phyloP scores from a whole-genome alignment of 2,329 filamentous ascomycete genomes.

The Cytospora schulzeri region DNA sequence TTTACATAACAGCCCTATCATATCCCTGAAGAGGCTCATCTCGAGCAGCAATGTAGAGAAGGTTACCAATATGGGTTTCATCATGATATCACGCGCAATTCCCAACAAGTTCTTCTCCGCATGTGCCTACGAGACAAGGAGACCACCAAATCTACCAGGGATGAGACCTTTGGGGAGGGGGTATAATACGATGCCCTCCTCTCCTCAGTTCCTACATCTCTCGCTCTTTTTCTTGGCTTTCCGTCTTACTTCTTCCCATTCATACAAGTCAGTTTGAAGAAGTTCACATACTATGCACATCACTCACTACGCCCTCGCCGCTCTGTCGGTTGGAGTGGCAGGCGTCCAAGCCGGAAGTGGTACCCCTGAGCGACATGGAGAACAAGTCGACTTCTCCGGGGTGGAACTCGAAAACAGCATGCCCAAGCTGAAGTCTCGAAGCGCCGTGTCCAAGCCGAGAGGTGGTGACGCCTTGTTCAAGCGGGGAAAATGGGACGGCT shows the following conservation, averaged over 20 bases:
- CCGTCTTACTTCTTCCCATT: neutral
- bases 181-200: slow-evolving; percentile 7
- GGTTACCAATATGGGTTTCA: neutral
- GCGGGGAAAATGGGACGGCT: neutral
- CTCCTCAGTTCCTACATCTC: neutral
- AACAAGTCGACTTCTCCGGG: neutral
- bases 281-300: slow-evolving; percentile 5
- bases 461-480: neutral
- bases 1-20: slow-evolving; percentile 4
- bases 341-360: slow-evolving; percentile 11
- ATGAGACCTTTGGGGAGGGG: neutral
- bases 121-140: neutral
- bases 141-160: neutral
- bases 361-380: neutral
- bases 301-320: slow-evolving; percentile 18
- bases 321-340: slow-evolving; percentile 9
- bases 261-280: slow-evolving; percentile 3
- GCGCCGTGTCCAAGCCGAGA: neutral
- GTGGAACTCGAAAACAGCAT: neutral
- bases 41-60: neutral
- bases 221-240: neutral
- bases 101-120: slow-evolving; percentile 3
- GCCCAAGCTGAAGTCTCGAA: neutral
- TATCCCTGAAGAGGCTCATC: neutral
- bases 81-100: slow-evolving; percentile 14